Evolutionary conservation across 768 basidiomycete genomes (phyloP).

Genomic region (Holtermanniella nyarrowii): DNA sequence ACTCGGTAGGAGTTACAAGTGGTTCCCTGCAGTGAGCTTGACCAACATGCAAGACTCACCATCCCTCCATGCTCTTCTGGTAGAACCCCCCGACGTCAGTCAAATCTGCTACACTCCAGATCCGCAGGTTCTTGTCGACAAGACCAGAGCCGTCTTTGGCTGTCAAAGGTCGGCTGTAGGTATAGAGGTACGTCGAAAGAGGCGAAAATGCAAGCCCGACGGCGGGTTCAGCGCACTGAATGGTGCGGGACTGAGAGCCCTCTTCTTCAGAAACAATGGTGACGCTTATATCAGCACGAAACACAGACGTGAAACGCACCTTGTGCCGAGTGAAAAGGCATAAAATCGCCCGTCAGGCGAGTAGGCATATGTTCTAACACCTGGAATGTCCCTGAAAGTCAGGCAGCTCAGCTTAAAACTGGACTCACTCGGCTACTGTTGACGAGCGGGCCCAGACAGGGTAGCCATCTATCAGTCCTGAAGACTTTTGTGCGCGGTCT

Average conservation of each 20-base stretch:
- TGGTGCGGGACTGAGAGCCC: constrained; percentile 43
- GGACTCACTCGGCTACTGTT: constrained; percentile 45
- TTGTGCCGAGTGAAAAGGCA: constrained; percentile 66
- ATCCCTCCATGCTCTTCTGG: constrained; percentile 82
- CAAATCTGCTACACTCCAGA: constrained; percentile 77
- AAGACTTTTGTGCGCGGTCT: constrained; percentile 91
- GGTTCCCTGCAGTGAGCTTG: constrained; percentile 29
- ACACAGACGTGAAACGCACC: constrained; percentile 47
- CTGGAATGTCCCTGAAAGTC: constrained; percentile 23
- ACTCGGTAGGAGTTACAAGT: constrained; percentile 34
- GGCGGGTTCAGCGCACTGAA: constrained; percentile 58
- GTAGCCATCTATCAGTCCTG: constrained; percentile 72
- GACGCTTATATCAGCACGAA: background rate
- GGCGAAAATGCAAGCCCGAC: constrained; percentile 87
- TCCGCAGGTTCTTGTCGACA: constrained; percentile 86
- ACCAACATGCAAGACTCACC: constrained; percentile 44
- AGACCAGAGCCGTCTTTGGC: constrained; percentile 62
- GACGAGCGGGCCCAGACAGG: constrained; percentile 62
- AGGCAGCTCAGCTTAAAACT: background rate
- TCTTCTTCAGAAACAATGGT: background rate
- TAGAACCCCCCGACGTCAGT: constrained; percentile 77
- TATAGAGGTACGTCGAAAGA: constrained; percentile 81
- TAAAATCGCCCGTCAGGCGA: constrained; percentile 78
- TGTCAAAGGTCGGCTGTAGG: constrained; percentile 92
- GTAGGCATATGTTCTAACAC: constrained; percentile 68